A percentile compares a stretch with the other conserved stretches of the same genome.
These are phyloP conservation scores for Zizania palustris DNA, from an alignment of 202 grass and related monocot species.

Conservation along the genomic window DNA sequence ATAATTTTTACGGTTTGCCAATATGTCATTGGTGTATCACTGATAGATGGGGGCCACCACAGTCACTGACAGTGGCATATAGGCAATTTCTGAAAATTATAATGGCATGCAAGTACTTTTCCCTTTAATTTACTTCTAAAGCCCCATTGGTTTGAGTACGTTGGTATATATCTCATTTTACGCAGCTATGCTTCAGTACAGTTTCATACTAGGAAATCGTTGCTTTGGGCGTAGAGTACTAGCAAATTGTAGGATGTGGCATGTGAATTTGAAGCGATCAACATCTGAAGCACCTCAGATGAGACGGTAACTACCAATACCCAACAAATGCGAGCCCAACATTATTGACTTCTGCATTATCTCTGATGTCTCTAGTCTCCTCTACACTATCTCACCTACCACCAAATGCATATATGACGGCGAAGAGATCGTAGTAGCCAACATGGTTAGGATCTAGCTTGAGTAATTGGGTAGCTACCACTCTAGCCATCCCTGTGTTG, in stretches of 20 bases:
- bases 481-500: constrained; percentile 43
- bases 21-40: too few relatives aligned
- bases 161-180: too few relatives aligned
- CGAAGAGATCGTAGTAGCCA: constrained; percentile 68
- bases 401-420: constrained; percentile 69
- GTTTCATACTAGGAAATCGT: background rate
- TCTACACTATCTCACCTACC: constrained; percentile 55
- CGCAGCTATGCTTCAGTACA: background rate
- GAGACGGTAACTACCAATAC: background rate
- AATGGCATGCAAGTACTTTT: too few relatives aligned
- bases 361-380: constrained; percentile 40
- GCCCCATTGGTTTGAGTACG: too few relatives aligned
- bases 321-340: constrained; percentile 50
- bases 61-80: too few relatives aligned
- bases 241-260: background rate
- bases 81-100: too few relatives aligned
- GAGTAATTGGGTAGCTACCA: constrained; percentile 48
- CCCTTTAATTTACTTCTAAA: too few relatives aligned
- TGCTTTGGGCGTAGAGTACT: background rate
- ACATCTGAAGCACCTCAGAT: background rate
- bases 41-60: too few relatives aligned
- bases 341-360: constrained; percentile 52
- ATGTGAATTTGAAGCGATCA: background rate
- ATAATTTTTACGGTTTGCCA: too few relatives aligned
- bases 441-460: constrained; percentile 46